Evolutionary conservation across 2,329 filamentous ascomycete species (phyloP).

Genomic region (Blumeriella jaapii): DNA sequence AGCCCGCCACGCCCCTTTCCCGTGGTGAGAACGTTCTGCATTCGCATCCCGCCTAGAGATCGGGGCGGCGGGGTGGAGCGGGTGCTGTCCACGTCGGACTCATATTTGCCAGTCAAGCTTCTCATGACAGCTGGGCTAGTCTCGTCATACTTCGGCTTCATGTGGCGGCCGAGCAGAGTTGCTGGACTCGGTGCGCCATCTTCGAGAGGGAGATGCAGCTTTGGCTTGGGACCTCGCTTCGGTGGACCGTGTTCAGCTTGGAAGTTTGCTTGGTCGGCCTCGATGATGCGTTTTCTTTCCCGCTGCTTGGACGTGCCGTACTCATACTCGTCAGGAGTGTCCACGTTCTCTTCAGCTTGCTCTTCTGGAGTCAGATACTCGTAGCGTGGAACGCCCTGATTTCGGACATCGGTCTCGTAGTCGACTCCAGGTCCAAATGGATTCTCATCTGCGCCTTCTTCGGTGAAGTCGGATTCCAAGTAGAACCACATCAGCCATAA

Average conservation of each 20-base stretch:
- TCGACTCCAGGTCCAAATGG: constrained; percentile 71
- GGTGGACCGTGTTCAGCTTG: constrained; percentile 35
- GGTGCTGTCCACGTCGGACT: constrained; percentile 42
- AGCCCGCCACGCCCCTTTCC: constrained; percentile 34
- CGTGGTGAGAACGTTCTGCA: constrained; percentile 19
- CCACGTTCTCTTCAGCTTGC: constrained; percentile 59
- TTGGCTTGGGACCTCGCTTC: constrained; percentile 38
- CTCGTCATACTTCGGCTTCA: constrained; percentile 46
- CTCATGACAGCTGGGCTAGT: constrained; percentile 37
- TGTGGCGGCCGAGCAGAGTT: constrained; percentile 47
- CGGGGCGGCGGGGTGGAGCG: constrained; percentile 40
- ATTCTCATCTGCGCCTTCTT: constrained; percentile 78
- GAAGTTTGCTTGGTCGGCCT: constrained; percentile 51
- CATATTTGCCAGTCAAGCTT: constrained; percentile 52
- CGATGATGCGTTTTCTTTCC: constrained; percentile 63
- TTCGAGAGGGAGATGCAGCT: constrained; percentile 27
- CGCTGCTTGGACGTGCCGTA: constrained; percentile 65
- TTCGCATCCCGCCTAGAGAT: constrained; percentile 25
- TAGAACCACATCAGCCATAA: constrained; percentile 99
- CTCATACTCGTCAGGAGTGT: constrained; percentile 55
- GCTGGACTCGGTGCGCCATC: constrained; percentile 33
- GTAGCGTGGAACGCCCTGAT: constrained; percentile 59
- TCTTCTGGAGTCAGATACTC: constrained; percentile 54
- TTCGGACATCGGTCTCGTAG: constrained; percentile 51
- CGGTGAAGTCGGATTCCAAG: constrained; percentile 86